Evolutionary conservation across 805 yeast species (phyloP), one percentile per base, ranked within the genome.

Genomic region (Nakazawaea siamensis): DNA sequence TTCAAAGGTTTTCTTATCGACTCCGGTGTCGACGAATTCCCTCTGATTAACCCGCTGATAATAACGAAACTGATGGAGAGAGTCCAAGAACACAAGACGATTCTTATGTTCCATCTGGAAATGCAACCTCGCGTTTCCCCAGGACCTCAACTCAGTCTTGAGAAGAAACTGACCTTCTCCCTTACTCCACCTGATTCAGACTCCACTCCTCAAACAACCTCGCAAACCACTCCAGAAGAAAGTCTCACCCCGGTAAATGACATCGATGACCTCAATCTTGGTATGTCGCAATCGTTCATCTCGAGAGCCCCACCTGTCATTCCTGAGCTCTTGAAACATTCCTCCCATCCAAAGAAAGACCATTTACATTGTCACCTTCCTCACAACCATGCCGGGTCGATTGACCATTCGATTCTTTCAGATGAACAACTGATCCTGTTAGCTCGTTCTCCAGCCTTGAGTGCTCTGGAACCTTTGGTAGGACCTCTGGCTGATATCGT

Each of bases 1-100:
- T 88, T 88, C 64, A 88, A 88, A 55, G 92, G 95, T 21, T 90
- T 88, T 48, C 58, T 90, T 60, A 86, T 88, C 50, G 95, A 88
- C 45, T 80, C 92, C 29, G 96, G 97, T n/a, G 97, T 90, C 15
- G 94, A 86, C 34, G 97, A 88, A 57, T 88, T 90, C 55, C 97
- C 97, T 2, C 84, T 81, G 44, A 80, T 88, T 35, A 67, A 65
- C 26, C 70, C 80, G 14, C 52, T 52, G 2, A 79, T 86, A 51
- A 80, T 90, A 31, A 63, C 68, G 27, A 51, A 63, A 36, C 95
- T 94, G 6, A 69, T 90, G 73, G 53, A 65, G 14, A 55, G 47
- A 11, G 80, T 88, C 2, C 63, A 77, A 35, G 80, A 72, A 4
- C 56, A 72, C 28, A 67, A 72, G 21, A 84, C 97, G 0, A 55